Evolutionary conservation across 2,329 filamentous ascomycete species (phyloP).

Genomic region (Epichloe baconii): DNA sequence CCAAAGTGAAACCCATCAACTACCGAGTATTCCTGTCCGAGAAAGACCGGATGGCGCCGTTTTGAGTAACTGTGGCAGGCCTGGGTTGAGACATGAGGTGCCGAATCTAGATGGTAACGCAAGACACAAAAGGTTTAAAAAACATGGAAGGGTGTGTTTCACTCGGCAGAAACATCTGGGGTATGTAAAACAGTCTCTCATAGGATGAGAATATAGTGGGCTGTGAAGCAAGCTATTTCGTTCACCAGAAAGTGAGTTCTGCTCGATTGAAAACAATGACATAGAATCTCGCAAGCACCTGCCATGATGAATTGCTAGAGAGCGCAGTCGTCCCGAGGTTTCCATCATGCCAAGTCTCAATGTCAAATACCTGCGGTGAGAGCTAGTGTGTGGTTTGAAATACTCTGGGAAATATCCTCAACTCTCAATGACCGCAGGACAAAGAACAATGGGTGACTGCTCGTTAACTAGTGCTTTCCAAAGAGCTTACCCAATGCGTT

Average conservation of each 20-base stretch:
- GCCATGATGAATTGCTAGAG: no score
- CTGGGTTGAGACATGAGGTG: neutral
- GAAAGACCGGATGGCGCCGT: neutral
- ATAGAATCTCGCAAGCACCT: neutral
- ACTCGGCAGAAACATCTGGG: neutral
- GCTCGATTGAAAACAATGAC: no score
- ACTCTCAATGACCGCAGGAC: neutral
- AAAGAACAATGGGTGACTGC: no score
- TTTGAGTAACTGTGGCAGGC: neutral
- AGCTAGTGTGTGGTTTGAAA: no score
- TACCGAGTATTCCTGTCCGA: neutral
- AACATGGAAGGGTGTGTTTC: neutral
- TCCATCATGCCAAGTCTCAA: no score
- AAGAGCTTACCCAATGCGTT: neutral
- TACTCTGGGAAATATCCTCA: neutral
- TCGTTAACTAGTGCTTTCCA: neutral
- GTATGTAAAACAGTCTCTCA: neutral
- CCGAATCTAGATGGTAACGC: neutral
- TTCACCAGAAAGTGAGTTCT: no score
- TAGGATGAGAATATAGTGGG: neutral
- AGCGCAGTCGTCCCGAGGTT: no score
- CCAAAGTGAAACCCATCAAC: no score
- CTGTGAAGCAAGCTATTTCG: neutral
- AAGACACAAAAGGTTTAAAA: neutral
- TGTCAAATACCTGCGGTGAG: no score